Evolutionary conservation across 2,329 filamentous ascomycete species (phyloP).

Genomic region (Pseudogymnoascus sp.): DNA sequence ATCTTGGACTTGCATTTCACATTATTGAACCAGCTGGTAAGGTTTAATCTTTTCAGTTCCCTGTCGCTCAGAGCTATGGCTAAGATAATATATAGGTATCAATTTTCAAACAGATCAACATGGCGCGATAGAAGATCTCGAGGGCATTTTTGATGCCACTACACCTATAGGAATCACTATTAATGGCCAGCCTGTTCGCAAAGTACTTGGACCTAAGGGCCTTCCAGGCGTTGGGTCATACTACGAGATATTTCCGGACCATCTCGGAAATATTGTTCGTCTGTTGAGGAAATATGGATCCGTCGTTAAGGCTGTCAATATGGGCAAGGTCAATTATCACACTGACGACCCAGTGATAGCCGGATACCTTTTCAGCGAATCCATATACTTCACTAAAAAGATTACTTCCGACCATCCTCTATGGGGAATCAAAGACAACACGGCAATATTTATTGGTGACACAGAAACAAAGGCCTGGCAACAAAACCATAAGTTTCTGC

Average conservation of each 20-base stretch:
- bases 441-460: constrained; percentile 40
- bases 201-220: background rate
- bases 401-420: constrained; percentile 31
- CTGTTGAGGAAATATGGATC: constrained; percentile 29
- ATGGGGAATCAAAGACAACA: constrained; percentile 33
- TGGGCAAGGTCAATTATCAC: constrained; percentile 20
- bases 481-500: constrained; percentile 51
- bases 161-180: background rate
- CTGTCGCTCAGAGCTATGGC: background rate
- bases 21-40: background rate
- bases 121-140: background rate
- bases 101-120: background rate
- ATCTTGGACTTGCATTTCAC: background rate
- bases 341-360: background rate
- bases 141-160: background rate
- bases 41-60: background rate
- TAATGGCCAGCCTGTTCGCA: background rate
- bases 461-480: constrained; percentile 43
- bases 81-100: background rate
- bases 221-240: constrained; percentile 24
- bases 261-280: constrained; percentile 31
- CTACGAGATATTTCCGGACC: constrained; percentile 30
- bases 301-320: constrained; percentile 27
- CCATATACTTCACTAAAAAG: background rate
- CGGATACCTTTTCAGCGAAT: background rate